Evolutionary conservation across 2,329 filamentous ascomycete genomes (phyloP).

Genomic region (Myotisia sp.): DNA sequence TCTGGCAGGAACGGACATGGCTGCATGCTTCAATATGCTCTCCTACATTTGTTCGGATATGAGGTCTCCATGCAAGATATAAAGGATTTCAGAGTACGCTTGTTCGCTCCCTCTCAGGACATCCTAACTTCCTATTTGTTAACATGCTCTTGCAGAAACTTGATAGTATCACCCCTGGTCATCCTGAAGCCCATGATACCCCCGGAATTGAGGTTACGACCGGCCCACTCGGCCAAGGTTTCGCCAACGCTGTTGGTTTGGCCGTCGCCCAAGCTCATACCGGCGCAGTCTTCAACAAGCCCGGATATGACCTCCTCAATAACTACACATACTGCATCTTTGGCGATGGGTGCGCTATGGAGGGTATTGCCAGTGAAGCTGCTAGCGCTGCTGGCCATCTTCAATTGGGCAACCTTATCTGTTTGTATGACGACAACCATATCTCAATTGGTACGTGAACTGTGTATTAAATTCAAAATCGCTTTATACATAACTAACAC

Average conservation of each 20-base stretch:
- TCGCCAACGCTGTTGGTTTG: constrained; percentile 93
- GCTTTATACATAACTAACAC: constrained; percentile 9
- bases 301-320: constrained; percentile 76
- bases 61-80: constrained; percentile 74
- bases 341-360: constrained; percentile 96
- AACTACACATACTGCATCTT: constrained; percentile 97
- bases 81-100: constrained; percentile 85
- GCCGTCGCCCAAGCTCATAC: constrained; percentile 93
- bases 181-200: constrained; percentile 93
- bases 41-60: constrained; percentile 95
- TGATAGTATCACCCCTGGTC: constrained; percentile 78
- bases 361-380: constrained; percentile 90
- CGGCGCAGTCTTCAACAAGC: constrained; percentile 89
- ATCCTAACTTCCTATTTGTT: not conserved
- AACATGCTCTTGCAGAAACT: constrained; percentile 36
- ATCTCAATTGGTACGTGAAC: constrained; percentile 58
- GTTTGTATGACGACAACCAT: constrained; percentile 96
- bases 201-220: constrained; percentile 96
- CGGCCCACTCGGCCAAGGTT: constrained; percentile 91
- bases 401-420: constrained; percentile 94
- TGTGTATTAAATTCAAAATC: no score
- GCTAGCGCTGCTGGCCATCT: constrained; percentile 86
- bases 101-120: not conserved
- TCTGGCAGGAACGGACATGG: constrained; percentile 84
- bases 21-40: constrained; percentile 98